Conservation (phyloP, 352 stramenopile species). For the Globisporangium spiculum region DNA sequence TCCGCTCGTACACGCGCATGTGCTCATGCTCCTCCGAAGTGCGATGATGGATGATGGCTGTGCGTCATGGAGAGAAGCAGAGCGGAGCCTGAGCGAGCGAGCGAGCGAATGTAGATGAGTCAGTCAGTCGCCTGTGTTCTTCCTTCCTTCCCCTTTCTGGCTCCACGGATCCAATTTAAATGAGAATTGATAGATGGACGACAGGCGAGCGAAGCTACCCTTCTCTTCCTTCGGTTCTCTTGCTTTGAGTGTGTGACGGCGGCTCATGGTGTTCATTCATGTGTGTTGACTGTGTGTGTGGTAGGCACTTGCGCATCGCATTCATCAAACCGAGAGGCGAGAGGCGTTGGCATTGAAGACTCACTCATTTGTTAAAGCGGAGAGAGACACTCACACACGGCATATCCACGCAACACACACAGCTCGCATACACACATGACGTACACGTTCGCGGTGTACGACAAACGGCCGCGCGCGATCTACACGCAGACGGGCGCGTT, state of each 20-base stretch:
- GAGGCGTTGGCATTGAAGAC: background rate
- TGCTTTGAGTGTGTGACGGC: background rate
- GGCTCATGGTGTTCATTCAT: background rate
- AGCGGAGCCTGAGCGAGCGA: no score
- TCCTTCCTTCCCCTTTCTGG: background rate
- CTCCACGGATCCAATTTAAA: background rate
- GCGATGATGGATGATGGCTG: background rate
- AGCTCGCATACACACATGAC: constrained; percentile 6
- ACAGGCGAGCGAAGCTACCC: background rate
- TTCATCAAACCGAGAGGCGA: background rate
- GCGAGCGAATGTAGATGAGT: background rate
- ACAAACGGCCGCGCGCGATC: constrained; percentile 35
- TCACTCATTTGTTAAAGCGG: background rate
- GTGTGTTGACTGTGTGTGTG: background rate
- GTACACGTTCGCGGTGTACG: constrained; percentile 22
- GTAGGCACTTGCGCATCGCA: background rate
- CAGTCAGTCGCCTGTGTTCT: background rate
- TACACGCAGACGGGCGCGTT: constrained; percentile 65
- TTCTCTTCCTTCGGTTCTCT: background rate
- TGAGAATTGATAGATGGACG: background rate
- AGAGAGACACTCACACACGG: background rate
- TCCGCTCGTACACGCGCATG: no score
- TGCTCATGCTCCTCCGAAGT: background rate
- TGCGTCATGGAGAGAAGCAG: no score
- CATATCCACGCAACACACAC: background rate